Base-by-base conservation (phyloP, 129 eudicot genomes). In the Lonicera japonica region DNA sequence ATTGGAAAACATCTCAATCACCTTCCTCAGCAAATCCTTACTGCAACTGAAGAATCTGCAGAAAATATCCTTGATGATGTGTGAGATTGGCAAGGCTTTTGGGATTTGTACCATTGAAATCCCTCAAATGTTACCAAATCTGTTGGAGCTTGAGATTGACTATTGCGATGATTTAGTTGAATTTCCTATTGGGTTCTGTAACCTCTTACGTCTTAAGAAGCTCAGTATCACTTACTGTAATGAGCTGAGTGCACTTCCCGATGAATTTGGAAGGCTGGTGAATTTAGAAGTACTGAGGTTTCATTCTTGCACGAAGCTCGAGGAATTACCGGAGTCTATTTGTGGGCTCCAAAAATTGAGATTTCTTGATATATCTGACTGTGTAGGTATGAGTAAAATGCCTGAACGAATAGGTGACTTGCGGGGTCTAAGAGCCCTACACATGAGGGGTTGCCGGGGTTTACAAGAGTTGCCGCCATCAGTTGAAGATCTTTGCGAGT, bases 31-130 rank as follows among this genome's bases (percentile, higher is more conserved):
- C 40, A 53, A 66, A 36, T 57, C 77, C 48, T 13, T 73, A 10
- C 48, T 73, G 12, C 34, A 67, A 22, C 11, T 80, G 61, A 40
- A 63, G 38, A 80, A 66, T 51, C 58, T 84, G 66, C 52, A 38
- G 25, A 84, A 84, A 63, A 66, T 84, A 56, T 80, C 90, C 11
- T 51, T 84, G 25, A 56, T 57, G 7, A 59, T 59, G 54, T 68
- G 73, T 21, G 47, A 68, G 50, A 68, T 68, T n/a, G 29, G 65
- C 8, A 19, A 68, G 46, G 65, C 65, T 23, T 58, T 68, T 19
- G 58, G 17, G 36, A 46, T 25, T 3, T 68, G 48, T 20, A 19
- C 25, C 55, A 13, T 4, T 17, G 11, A 9, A 47, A 41, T 21
- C 19, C 48, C 70, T 4, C 11, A 48, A 15, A 40, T 57, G 19